Evolutionary conservation across 179 eudicot genomes (phyloP).

Genomic region (Spergularia azorica): DNA sequence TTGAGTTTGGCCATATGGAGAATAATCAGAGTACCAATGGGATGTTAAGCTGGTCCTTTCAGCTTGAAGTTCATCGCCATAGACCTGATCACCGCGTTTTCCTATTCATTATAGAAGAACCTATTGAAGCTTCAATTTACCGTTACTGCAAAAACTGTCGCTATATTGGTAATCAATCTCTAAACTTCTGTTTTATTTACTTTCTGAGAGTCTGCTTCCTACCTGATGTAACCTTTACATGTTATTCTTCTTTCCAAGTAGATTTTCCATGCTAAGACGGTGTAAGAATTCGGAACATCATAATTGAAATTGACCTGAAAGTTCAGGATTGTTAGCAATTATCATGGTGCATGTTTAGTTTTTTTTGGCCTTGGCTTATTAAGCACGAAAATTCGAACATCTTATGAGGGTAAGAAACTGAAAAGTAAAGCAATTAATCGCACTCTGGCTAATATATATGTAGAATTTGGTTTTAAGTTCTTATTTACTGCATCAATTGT

Average conservation of each 20-base stretch:
- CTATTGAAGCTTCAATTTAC: slow-evolving; percentile 54
- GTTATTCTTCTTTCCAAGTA: no score
- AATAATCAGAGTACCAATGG: slow-evolving; percentile 39
- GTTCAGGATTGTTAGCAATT: no score
- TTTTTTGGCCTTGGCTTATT: no score
- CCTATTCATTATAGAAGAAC: slow-evolving; percentile 75
- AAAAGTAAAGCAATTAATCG: no score
- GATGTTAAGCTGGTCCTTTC: slow-evolving; percentile 75
- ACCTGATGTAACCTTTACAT: background rate
- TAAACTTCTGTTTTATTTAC: background rate
- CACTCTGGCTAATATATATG: no score
- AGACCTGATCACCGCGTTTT: slow-evolving; percentile 56
- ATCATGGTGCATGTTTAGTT: no score
- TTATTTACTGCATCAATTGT: slow-evolving; percentile 18
- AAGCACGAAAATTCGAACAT: no score
- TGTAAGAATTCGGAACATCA: no score
- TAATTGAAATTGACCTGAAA: no score
- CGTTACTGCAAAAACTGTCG: slow-evolving; percentile 80
- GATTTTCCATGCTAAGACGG: no score
- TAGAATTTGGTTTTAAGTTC: background rate
- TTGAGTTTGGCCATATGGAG: slow-evolving; percentile 73
- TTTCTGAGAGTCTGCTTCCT: background rate
- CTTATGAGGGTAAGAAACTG: no score
- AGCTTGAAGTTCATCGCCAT: slow-evolving; percentile 74
- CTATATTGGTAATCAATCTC: slow-evolving; percentile 53